A percentile compares a stretch with the other conserved stretches of the same genome.
Conservation (phyloP, 768 basidiomycete species). For the Xanthoconium purpureum region DNA sequence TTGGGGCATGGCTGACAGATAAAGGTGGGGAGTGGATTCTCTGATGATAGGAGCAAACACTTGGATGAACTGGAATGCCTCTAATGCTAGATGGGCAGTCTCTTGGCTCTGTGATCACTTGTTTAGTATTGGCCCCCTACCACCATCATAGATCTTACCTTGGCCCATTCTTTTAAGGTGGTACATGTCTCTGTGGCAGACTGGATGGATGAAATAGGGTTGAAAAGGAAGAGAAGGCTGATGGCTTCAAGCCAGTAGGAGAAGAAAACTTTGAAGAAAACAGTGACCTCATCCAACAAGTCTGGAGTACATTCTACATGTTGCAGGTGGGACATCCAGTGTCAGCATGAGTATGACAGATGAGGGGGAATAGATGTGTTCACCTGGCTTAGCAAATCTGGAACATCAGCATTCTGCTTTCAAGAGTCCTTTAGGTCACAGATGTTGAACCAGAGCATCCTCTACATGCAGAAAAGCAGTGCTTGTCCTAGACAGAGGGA, state of each 20-base stretch:
- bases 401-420: neutral
- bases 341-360: too few relatives aligned
- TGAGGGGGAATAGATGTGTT: neutral
- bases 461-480: neutral
- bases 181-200: neutral
- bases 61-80: too few relatives aligned
- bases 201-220: neutral
- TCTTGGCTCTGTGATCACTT: neutral
- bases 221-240: too few relatives aligned
- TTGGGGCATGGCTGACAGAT: too few relatives aligned
- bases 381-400: neutral
- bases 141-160: neutral
- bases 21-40: too few relatives aligned
- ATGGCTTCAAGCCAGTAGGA: neutral
- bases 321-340: neutral
- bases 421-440: neutral
- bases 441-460: neutral
- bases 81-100: neutral
- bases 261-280: neutral
- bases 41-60: too few relatives aligned
- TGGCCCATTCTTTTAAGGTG: neutral
- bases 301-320: neutral
- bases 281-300: neutral
- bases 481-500: neutral
- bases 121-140: neutral